Evolutionary conservation across 768 basidiomycete species (phyloP), one percentile per base, ranked within the genome.

Genomic region (Naganishia vaughanmartiniae): DNA sequence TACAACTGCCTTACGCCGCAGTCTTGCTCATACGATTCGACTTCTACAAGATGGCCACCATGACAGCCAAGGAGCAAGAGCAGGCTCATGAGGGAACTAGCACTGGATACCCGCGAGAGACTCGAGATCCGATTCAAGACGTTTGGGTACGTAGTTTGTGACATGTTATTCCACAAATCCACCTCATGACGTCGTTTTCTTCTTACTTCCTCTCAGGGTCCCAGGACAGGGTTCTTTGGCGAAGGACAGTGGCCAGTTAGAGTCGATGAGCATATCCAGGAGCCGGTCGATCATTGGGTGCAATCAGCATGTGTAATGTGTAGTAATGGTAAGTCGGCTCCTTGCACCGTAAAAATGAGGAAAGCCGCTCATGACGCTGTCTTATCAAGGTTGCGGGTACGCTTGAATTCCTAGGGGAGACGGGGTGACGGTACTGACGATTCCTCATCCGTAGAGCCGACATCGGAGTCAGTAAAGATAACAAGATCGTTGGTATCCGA

Each of bases 381-480:
- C 28, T 10, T 21, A 3, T 60, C 7, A 26, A 58, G 54, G 68
- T 60, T 55, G 45, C 42, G 56, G 42, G 55, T 63, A 57, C 33
- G 67, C 54, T 56, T 24, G 1, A 17, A 39, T 21, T 19, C 7
- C 14, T 51, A 42, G 17, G 11, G 67, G 31, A 42, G 31, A 2
- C 30, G 36, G 56, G 71, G 2, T 51, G 65, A 31, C 68, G 66
- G 60, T 73, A 63, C 39, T 73, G 70, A 24, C 70, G 72, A 9
- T 74, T 71, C 56, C 26, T 12, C 1, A 10, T 24, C 15, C 17
- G 39, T n/a, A 73, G 65, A 3, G 67, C 73, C 14, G 74, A 75
- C 34, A 68, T 75, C 36, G 74, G 68, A 12, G 73, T 74, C 15
- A 48, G 56, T 28, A 75, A 75, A 65, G 73, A 75, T 56, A 70